Evolutionary conservation across 208 protist genomes (phyloP), one percentile per base, ranked within the genome.

Genomic region (Crithidia brevicula): DNA sequence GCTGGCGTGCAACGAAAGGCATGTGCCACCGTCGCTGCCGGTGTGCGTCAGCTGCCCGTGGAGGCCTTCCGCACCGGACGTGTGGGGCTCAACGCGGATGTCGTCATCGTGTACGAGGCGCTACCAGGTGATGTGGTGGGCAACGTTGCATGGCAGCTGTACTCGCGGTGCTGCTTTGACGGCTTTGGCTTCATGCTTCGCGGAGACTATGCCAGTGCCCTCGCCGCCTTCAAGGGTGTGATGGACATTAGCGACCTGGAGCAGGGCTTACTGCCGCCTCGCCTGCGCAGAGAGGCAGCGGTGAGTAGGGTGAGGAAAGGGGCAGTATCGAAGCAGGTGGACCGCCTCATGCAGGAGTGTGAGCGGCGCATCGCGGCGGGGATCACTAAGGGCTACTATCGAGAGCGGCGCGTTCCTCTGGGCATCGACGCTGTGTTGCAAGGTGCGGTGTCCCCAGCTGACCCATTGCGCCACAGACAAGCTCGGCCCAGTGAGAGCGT

Each of bases 181-280:
- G 81, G 61, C 56, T 86, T 81, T 52, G 60, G 38, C 22, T 59
- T 34, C 58, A 86, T 86, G 81, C 45, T 74, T 52, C 66, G 58
- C 33, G 77, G 76, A 25, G 56, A 82, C 59, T 86, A 81, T 65
- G 20, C 47, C 2, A 42, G 31, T 5, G 81, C 77, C 61, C 59
- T 83, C 49, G 18, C 40, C 33, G 68, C 52, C 34, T 76, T 54
- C 66, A 63, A 62, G 34, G 45, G 27, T 30, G 64, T 79, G 51
- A 66, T 34, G 25, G 62, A 65, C 40, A 70, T 60, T 56, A 22
- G n/a, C 25, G 57, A 72, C 52, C 53, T 74, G 34, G 61, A 74
- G 60, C 52, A 53, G 3, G 60, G 59, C 18, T 57, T 71, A 40
- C 47, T 71, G 43, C 63, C 46, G 54, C 7, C 40, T 9, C 31